A percentile compares a stretch with the other conserved stretches of the same genome.
Evolutionary conservation across 225 moss, liverwort and hornwort species (phyloP).

Genomic region (Lunularia cruciata): DNA sequence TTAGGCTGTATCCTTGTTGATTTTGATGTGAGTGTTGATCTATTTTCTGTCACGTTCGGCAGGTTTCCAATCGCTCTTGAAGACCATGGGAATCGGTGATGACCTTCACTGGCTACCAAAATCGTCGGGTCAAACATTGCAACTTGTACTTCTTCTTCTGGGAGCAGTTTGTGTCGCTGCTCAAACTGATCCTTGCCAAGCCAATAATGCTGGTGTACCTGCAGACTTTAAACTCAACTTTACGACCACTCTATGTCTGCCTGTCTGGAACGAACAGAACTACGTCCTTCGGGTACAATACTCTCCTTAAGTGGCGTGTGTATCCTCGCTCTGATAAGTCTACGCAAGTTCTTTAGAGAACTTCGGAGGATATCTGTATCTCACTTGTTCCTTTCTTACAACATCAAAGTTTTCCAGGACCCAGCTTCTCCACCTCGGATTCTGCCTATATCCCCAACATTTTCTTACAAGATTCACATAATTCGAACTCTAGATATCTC

Average conservation of each 20-base stretch:
- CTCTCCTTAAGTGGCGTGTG: background rate
- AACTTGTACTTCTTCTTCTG: background rate
- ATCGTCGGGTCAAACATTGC: background rate
- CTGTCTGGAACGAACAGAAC: background rate
- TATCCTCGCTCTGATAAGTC: too few relatives aligned
- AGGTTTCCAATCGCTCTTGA: background rate
- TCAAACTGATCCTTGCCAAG: slow-evolving; percentile 2
- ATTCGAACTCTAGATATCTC: too few relatives aligned
- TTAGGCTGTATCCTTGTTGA: too few relatives aligned
- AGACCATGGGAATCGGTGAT: background rate
- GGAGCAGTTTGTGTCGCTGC: slow-evolving; percentile 3
- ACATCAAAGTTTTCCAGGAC: too few relatives aligned
- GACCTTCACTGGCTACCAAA: background rate
- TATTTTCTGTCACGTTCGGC: background rate
- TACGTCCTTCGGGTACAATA: slow-evolving; percentile 11
- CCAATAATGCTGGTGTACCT: slow-evolving; percentile 3
- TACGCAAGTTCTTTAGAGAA: too few relatives aligned
- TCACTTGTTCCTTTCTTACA: too few relatives aligned
- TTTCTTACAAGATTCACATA: too few relatives aligned
- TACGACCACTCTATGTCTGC: background rate
- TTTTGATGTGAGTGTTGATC: too few relatives aligned
- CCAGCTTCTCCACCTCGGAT: too few relatives aligned
- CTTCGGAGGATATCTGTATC: too few relatives aligned
- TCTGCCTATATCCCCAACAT: too few relatives aligned
- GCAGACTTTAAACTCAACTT: background rate